These are phyloP conservation scores for Spizellomyces punctatus DNA, from an alignment of 192 early-diverging fungal species.

Conservation along the genomic window DNA sequence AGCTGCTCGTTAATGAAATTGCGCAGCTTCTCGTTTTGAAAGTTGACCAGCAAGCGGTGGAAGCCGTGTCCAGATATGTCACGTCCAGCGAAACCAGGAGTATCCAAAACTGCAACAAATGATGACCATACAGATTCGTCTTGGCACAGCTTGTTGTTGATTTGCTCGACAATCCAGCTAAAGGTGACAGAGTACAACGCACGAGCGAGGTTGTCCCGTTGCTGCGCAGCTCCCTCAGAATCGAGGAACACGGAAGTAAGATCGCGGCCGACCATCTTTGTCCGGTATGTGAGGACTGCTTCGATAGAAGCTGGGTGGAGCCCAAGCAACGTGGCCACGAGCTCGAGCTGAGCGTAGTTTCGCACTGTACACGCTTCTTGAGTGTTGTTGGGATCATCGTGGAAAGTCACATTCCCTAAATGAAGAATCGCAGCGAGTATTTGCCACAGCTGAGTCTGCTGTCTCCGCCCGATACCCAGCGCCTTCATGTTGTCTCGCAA, in stretches of 20 bases:
- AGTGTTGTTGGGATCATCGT: constrained; percentile 44
- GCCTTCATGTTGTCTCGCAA: constrained; percentile 47
- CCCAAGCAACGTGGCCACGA: constrained; percentile 81
- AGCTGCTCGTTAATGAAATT: constrained; percentile 36
- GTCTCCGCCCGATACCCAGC: constrained; percentile 55
- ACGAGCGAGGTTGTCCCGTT: constrained; percentile 81
- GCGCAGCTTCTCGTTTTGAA: constrained; percentile 49
- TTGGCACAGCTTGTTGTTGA: constrained; percentile 82
- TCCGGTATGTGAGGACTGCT: constrained; percentile 73
- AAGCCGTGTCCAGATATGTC: constrained; percentile 42
- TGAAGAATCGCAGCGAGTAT: constrained; percentile 87
- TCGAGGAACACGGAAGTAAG: constrained; percentile 85
- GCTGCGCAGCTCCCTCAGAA: constrained; percentile 68
- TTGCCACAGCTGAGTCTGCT: constrained; percentile 77
- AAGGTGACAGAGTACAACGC: constrained; percentile 79
- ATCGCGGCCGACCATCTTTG: constrained; percentile 75
- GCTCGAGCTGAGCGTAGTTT: constrained; percentile 72
- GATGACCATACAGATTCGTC: constrained; percentile 67
- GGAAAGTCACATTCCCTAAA: constrained; percentile 90
- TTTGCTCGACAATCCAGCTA: constrained; percentile 82
- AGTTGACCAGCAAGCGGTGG: constrained; percentile 56
- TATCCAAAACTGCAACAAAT: constrained; percentile 85
- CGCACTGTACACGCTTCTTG: constrained; percentile 75
- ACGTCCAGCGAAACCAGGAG: constrained; percentile 50
- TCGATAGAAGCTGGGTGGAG: constrained; percentile 68